These are phyloP conservation scores for Sphaerobolus stellatus DNA, from an alignment of 1,284 basidiomycete genomes.

Conservation along the genomic window DNA sequence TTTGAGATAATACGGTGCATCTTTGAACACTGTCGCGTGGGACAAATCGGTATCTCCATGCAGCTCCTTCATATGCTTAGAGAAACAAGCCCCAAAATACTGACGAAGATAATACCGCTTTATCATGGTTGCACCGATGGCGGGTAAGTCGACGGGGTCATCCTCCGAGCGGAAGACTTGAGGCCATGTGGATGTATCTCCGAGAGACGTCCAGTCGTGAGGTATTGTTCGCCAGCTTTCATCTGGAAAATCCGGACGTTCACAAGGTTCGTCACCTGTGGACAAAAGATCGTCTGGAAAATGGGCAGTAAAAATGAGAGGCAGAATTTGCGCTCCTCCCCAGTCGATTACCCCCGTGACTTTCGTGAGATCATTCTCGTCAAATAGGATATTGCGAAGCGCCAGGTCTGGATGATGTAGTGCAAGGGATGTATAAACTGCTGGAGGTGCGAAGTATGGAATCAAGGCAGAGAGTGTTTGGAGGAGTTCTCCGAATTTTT, in stretches of 20 bases:
- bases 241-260: constrained; percentile 11
- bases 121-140: constrained; percentile 1
- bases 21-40: constrained; percentile 11
- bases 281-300: constrained; percentile 9
- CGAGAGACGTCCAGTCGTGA: constrained; percentile 15
- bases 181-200: constrained; percentile 5
- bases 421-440: constrained; percentile 4
- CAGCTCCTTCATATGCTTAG: neutral
- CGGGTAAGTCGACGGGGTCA: constrained; percentile 2
- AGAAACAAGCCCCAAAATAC: constrained; percentile 11
- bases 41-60: constrained; percentile 8
- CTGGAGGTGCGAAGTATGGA: constrained; percentile 9
- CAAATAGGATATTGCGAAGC: constrained; percentile 8
- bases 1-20: constrained; percentile 16
- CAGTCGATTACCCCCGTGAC: constrained; percentile 12
- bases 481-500: constrained; percentile 13
- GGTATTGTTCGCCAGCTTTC: constrained; percentile 13
- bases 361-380: constrained; percentile 4
- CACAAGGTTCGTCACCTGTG: constrained; percentile 6
- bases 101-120: constrained; percentile 12
- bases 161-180: neutral
- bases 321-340: constrained; percentile 11
- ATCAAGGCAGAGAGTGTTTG: constrained; percentile 17
- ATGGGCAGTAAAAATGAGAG: constrained; percentile 8
- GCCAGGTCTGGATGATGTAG: constrained; percentile 14